Conservation (phyloP, 306 rosid genomes). For the Glycine soja region DNA sequence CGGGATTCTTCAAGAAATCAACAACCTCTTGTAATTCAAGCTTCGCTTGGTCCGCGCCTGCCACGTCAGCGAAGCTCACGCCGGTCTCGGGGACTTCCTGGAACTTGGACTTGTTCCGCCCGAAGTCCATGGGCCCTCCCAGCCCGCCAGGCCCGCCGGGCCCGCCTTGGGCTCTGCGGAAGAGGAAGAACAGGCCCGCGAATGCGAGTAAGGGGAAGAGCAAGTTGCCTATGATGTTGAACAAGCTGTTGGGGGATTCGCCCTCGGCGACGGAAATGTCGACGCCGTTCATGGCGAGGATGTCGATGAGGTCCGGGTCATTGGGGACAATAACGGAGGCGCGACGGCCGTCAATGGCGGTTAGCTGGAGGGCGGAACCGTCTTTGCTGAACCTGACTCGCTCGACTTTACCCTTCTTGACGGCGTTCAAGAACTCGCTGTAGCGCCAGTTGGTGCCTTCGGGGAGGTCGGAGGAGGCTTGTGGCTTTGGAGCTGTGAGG, state of each 20-base stretch:
- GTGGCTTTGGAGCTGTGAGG: slow-evolving; percentile 82
- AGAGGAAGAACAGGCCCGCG: slow-evolving; percentile 88
- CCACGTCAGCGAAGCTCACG: slow-evolving; percentile 85
- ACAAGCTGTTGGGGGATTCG: slow-evolving; percentile 77
- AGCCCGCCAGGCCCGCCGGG: slow-evolving; percentile 95
- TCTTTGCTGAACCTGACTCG: slow-evolving; percentile 92
- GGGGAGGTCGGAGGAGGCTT: slow-evolving; percentile 80
- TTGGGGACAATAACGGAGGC: slow-evolving; percentile 88
- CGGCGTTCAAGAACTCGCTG: slow-evolving; percentile 94
- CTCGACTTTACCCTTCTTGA: slow-evolving; percentile 93
- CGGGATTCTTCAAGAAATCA: slow-evolving; percentile 96
- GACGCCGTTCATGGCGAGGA: slow-evolving; percentile 94
- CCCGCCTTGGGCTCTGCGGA: slow-evolving; percentile 86
- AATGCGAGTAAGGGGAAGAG: slow-evolving; percentile 88
- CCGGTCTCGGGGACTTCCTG: slow-evolving; percentile 97
- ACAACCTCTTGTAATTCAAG: slow-evolving; percentile 92
- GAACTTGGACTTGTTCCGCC: slow-evolving; percentile 89
- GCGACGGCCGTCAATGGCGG: slow-evolving; percentile 93
- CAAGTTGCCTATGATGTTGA: slow-evolving; percentile 77
- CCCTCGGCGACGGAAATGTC: slow-evolving; percentile 93
- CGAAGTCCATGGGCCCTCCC: slow-evolving; percentile 98
- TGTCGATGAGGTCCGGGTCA: slow-evolving; percentile 96
- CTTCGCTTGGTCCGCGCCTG: slow-evolving; percentile 97
- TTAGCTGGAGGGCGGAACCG: slow-evolving; percentile 86
- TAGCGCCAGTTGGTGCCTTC: slow-evolving; percentile 95